phyloP scores from a whole-genome alignment of 306 rosid species.

The Begonia fuchsioides region DNA sequence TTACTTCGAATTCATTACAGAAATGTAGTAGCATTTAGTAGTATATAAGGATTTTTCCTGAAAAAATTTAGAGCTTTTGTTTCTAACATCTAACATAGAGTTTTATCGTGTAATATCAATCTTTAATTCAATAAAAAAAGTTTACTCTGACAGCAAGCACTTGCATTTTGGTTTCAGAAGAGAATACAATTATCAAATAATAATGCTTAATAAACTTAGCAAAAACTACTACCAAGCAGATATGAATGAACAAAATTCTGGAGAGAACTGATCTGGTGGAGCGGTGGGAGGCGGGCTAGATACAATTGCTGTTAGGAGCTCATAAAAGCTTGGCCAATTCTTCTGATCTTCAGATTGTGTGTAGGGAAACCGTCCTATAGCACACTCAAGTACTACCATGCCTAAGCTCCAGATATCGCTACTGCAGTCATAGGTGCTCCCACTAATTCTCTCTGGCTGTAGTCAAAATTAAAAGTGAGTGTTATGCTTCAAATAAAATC shows the following conservation, averaged over 20 bases:
- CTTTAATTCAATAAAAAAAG: too few species aligned
- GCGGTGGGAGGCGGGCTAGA: slow-evolving; percentile 88
- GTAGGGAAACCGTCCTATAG: slow-evolving; percentile 90
- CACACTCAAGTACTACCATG: slow-evolving; percentile 93
- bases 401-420: slow-evolving; percentile 98
- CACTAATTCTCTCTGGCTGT: slow-evolving; percentile 94
- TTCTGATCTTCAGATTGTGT: slow-evolving; percentile 85
- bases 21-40: too few species aligned
- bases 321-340: slow-evolving; percentile 84
- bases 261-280: slow-evolving; percentile 92
- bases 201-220: too few species aligned
- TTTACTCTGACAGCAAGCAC: too few species aligned
- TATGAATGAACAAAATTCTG: slow-evolving; percentile 83
- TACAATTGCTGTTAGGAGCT: slow-evolving; percentile 84
- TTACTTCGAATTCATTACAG: too few species aligned
- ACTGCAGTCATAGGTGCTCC: slow-evolving; percentile 85
- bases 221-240: slow-evolving; percentile 61
- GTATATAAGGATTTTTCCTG: too few species aligned
- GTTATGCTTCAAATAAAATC: not conserved
- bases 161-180: too few species aligned
- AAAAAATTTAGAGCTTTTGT: too few species aligned
- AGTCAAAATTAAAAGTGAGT: slow-evolving; percentile 14
- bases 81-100: too few species aligned
- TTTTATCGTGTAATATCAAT: too few species aligned
- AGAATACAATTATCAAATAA: too few species aligned